Conservation (phyloP, 2,329 filamentous ascomycete genomes). For the Keithomyces neogunnii region DNA sequence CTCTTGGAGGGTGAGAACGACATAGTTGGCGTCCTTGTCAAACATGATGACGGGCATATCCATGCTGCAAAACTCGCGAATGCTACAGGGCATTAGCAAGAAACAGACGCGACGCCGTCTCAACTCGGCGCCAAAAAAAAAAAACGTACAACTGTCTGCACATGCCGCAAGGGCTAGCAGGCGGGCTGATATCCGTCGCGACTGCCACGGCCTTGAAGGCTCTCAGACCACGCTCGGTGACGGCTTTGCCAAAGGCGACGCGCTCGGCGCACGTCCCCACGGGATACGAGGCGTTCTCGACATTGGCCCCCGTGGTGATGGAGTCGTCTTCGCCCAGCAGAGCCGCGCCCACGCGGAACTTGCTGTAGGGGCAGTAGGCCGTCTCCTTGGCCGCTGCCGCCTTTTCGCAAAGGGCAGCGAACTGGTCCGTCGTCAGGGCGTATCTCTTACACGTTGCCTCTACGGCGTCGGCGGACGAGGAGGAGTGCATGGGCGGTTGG, state of each 20-base stretch:
- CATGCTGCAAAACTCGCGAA: conserved; percentile 66
- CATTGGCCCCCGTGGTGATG: conserved; percentile 60
- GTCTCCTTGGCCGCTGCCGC: conserved; percentile 63
- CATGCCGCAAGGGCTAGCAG: conserved; percentile 83
- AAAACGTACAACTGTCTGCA: conserved; percentile 76
- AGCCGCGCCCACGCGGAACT: conserved; percentile 82
- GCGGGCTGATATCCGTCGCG: conserved; percentile 65
- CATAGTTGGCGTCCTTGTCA: conserved; percentile 66
- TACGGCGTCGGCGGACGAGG: conserved; percentile 14
- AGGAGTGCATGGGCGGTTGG: neutral
- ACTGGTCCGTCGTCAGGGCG: conserved; percentile 52
- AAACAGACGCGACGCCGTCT: neutral
- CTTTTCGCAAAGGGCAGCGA: conserved; percentile 52
- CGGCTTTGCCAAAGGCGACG: conserved; percentile 75
- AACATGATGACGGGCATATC: conserved; percentile 83
- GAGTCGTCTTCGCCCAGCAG: conserved; percentile 50
- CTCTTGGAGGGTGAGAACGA: conserved; percentile 62
- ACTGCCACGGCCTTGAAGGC: conserved; percentile 75
- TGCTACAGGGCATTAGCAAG: conserved; percentile 34
- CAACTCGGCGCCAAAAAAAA: neutral
- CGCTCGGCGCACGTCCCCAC: conserved; percentile 95
- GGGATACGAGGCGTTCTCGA: conserved; percentile 90
- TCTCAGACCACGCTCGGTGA: conserved; percentile 43
- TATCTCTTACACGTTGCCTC: conserved; percentile 21
- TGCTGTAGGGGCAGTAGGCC: conserved; percentile 90